Evolutionary conservation across 2,329 filamentous ascomycete genomes (phyloP).

Genomic region (Lachnellula hyalina): DNA sequence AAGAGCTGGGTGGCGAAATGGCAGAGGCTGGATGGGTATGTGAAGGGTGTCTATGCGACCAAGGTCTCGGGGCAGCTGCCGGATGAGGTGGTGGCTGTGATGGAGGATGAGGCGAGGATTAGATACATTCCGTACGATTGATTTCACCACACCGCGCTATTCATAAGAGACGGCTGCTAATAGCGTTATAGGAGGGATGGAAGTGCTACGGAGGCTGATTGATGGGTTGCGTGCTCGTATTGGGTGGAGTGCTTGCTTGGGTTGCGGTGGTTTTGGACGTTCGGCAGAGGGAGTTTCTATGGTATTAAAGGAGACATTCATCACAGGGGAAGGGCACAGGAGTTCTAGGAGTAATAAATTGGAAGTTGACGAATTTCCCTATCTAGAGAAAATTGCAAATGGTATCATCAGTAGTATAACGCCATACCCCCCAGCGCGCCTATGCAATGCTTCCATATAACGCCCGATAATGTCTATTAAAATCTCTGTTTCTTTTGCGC

Average conservation of each 20-base stretch:
- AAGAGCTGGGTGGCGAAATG: conserved; percentile 95
- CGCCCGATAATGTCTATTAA: conserved; percentile 9
- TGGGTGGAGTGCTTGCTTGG: background rate
- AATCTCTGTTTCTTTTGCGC: conserved; percentile 52
- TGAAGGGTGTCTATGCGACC: conserved; percentile 84
- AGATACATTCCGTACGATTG: conserved; percentile 59
- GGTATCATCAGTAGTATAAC: conserved; percentile 19
- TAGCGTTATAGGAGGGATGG: conserved; percentile 45
- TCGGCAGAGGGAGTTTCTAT: background rate
- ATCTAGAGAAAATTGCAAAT: conserved; percentile 15
- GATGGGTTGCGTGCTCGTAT: background rate
- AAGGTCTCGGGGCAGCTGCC: conserved; percentile 83
- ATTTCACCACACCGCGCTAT: background rate
- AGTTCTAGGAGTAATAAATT: conserved; percentile 20
- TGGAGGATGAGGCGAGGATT: conserved; percentile 60
- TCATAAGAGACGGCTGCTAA: conserved; percentile 13
- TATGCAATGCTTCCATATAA: conserved; percentile 1
- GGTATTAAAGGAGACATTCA: background rate
- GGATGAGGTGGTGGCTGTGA: conserved; percentile 55
- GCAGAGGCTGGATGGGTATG: conserved; percentile 86
- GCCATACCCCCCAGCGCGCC: conserved; percentile 5
- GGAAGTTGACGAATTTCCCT: conserved; percentile 8
- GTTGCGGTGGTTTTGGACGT: background rate
- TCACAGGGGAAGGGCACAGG: conserved; percentile 14
- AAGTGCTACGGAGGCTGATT: conserved; percentile 39